phyloP scores from a whole-genome alignment of 2,329 filamentous ascomycete species.

The Scedosporium dehoogii region DNA sequence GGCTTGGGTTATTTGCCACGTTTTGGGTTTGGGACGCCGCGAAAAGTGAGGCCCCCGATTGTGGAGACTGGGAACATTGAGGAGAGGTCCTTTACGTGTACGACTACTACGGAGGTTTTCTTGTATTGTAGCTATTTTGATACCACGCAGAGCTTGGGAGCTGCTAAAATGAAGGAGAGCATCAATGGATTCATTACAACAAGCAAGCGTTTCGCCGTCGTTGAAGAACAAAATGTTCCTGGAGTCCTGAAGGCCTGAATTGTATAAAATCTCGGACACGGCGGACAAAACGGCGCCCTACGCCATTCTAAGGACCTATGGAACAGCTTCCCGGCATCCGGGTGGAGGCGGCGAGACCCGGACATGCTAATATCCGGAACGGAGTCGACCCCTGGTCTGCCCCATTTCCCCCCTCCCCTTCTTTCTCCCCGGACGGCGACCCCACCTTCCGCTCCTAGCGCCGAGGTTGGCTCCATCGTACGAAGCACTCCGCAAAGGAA shows the following conservation, averaged over 20 bases:
- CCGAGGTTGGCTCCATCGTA: not conserved
- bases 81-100: not conserved
- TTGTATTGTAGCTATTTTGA: not conserved
- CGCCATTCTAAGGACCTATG: too few relatives aligned
- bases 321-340: too few relatives aligned
- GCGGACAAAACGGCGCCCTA: too few relatives aligned
- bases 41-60: not conserved
- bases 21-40: not conserved
- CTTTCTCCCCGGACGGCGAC: not conserved
- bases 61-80: not conserved
- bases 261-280: too few relatives aligned
- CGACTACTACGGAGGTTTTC: not conserved
- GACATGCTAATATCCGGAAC: too few relatives aligned
- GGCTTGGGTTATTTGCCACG: not conserved
- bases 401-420: too few relatives aligned
- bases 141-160: not conserved
- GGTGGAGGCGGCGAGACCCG: too few relatives aligned
- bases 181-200: too few relatives aligned
- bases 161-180: not conserved
- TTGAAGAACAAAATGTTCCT: too few relatives aligned
- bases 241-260: too few relatives aligned
- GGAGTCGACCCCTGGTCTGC: not conserved
- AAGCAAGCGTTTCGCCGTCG: too few relatives aligned
- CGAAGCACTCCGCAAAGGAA: too few relatives aligned
- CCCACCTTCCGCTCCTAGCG: not conserved